These are phyloP conservation scores for Chrysoporthe cubensis DNA, from an alignment of 2,329 filamentous ascomycete species.

Conservation along the genomic window DNA sequence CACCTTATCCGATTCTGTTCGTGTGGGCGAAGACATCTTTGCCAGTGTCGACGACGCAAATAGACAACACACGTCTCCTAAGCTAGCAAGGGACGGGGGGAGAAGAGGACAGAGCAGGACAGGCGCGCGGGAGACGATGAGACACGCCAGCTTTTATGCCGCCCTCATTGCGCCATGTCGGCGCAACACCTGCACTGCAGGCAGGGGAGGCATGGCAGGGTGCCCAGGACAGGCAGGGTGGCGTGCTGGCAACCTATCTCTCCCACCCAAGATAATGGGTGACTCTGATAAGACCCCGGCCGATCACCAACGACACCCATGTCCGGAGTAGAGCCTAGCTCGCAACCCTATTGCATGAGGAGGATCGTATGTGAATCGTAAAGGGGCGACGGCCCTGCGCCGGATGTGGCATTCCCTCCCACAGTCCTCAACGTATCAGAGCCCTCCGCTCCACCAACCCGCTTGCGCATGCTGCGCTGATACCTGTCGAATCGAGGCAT, in stretches of 20 bases:
- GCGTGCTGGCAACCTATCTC: constrained; percentile 1
- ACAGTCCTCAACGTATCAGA: neutral
- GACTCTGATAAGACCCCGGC: constrained; percentile 1
- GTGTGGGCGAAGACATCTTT: constrained; percentile 9
- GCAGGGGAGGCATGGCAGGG: neutral
- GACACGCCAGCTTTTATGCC: constrained; percentile 5
- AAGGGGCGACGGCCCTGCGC: neutral
- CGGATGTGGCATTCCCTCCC: neutral
- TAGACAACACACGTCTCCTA: neutral
- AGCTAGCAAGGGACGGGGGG: neutral
- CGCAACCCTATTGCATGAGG: neutral
- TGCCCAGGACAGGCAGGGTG: neutral
- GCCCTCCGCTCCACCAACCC: neutral
- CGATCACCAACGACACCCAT: neutral
- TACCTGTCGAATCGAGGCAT: constrained; percentile 15
- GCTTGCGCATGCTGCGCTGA: constrained; percentile 3
- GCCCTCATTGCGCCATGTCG: constrained; percentile 3
- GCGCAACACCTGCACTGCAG: constrained; percentile 1
- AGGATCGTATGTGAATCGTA: neutral
- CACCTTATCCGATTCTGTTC: constrained; percentile 9
- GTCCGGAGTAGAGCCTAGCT: neutral
- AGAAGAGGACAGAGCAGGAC: neutral
- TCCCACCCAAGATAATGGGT: neutral
- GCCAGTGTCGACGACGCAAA: neutral
- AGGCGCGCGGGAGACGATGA: neutral